Evolutionary conservation across 345 rosid species (phyloP), one percentile per base, ranked within the genome.

Genomic region (Gossypium longicalyx): DNA sequence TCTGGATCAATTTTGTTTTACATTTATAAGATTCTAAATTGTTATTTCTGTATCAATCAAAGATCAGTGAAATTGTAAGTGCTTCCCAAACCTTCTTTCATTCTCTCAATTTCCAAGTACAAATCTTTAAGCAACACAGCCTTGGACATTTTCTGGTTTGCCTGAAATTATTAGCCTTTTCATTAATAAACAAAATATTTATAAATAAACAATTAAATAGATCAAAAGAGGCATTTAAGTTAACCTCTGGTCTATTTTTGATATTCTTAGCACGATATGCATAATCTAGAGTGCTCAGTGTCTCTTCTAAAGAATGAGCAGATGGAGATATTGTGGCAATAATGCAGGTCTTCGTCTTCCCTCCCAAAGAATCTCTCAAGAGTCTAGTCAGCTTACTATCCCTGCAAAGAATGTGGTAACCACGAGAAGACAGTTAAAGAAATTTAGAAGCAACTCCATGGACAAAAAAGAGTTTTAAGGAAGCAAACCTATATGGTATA

Each of bases 351-450:
- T 94, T 94, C 67, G 98, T 94, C 80, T 90, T 94, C 76, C 98
- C 98, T 77, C 98, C 98, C 58, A 94, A 74, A 41, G 97, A 94
- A 73, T 94, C 98, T 66, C 98, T 81, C 80, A 92, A 82, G 54
- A 94, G 89, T 85, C 98, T 94, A 12, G 98, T 94, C 83, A 94
- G 85, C 87, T 94, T 94, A 82, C 97, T 90, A 80, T 94, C 97
- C 87, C 98, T 92, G 87, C 70, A 80, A 16, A 60, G 13, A 29
- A 60, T 43, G 51, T 60, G 62, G 67, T 27, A 81, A 74, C 54
- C 19, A 70, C 1, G 44, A 61, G 7, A 23, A 59, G 61, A 49
- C 45, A 1, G 59, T 63, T 60, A 13, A 60, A 57, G 27, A 25
- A 67, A 56, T 17, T 38, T 53, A 65, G 12, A 67, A 38, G 62